These are phyloP conservation scores for Smallanthus sonchifolius DNA, from an alignment of 129 eudicot genomes.

Conservation along the genomic window DNA sequence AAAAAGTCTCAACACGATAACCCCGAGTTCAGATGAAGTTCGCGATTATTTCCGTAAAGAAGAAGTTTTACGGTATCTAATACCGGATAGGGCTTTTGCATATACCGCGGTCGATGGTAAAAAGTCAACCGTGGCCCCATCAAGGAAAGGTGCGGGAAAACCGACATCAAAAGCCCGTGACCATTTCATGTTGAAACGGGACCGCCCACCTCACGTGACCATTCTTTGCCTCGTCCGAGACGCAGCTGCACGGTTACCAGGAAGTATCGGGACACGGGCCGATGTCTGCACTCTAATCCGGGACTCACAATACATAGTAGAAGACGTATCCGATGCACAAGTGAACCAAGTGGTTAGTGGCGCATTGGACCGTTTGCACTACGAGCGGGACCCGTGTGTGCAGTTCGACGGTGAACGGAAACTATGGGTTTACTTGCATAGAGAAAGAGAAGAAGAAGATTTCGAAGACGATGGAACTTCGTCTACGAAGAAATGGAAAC, in stretches of 20 bases:
- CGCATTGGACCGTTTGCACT: conserved; percentile 90
- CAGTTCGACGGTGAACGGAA: conserved; percentile 83
- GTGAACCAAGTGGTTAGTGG: conserved; percentile 97
- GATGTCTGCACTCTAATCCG: conserved; percentile 93
- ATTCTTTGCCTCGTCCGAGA: conserved; percentile 92
- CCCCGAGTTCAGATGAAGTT: conserved; percentile 81
- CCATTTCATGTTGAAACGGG: conserved; percentile 87
- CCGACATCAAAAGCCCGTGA: conserved; percentile 98
- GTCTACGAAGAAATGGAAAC: conserved; percentile 91
- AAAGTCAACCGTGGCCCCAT: conserved; percentile 89
- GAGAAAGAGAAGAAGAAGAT: conserved; percentile 96
- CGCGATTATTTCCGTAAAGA: conserved; percentile 81
- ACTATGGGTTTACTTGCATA: conserved; percentile 88
- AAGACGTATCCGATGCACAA: conserved; percentile 83
- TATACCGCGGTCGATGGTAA: conserved; percentile 92
- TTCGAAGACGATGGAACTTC: conserved; percentile 97
- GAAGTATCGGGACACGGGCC: conserved; percentile 94
- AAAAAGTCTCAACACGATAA: conserved; percentile 78
- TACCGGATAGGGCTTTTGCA: conserved; percentile 89
- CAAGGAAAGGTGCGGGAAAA: conserved; percentile 93
- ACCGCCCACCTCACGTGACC: conserved; percentile 98
- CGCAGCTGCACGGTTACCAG: conserved; percentile 96
- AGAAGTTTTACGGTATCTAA: conserved; percentile 72
- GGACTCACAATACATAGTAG: conserved; percentile 91
- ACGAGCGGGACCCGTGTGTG: conserved; percentile 95